A percentile compares a stretch with the other conserved stretches of the same genome.
phyloP scores from a whole-genome alignment of 148 eudicot genomes.

The Diospyros kaki region DNA sequence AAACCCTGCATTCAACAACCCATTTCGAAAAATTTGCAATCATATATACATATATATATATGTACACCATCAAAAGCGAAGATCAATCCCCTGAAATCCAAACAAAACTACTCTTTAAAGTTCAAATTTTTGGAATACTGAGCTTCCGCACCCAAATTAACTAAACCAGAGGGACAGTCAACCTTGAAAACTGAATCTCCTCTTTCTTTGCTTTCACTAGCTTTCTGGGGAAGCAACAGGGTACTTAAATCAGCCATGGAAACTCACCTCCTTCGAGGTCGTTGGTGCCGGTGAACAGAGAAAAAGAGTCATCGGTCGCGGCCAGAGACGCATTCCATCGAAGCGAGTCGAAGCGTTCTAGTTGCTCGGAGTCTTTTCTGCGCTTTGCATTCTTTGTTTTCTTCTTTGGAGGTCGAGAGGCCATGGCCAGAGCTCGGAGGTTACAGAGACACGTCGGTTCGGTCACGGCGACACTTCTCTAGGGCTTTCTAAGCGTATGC shows the following conservation, averaged over 20 bases:
- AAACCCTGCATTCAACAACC: constrained; percentile 45
- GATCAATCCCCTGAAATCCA: neutral
- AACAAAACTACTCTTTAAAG: neutral
- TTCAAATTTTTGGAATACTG: neutral
- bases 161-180: neutral
- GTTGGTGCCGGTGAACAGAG: constrained; percentile 43
- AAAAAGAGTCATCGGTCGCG: constrained; percentile 40
- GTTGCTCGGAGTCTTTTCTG: constrained; percentile 28
- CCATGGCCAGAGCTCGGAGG: constrained; percentile 16
- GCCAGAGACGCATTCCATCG: constrained; percentile 63
- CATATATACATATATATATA: neutral
- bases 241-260: too few relatives aligned
- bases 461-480: neutral
- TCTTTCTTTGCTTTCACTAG: neutral
- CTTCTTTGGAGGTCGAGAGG: constrained; percentile 20
- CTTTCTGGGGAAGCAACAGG: neutral
- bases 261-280: constrained; percentile 63
- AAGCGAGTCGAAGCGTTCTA: constrained; percentile 49
- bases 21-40: too few relatives aligned
- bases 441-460: neutral
- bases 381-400: constrained; percentile 18
- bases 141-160: neutral
- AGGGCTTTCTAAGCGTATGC: too few relatives aligned
- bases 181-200: neutral
- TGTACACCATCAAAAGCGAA: neutral